phyloP scores from a whole-genome alignment of 2,329 filamentous ascomycete genomes.

The Venturia aucupariae region DNA sequence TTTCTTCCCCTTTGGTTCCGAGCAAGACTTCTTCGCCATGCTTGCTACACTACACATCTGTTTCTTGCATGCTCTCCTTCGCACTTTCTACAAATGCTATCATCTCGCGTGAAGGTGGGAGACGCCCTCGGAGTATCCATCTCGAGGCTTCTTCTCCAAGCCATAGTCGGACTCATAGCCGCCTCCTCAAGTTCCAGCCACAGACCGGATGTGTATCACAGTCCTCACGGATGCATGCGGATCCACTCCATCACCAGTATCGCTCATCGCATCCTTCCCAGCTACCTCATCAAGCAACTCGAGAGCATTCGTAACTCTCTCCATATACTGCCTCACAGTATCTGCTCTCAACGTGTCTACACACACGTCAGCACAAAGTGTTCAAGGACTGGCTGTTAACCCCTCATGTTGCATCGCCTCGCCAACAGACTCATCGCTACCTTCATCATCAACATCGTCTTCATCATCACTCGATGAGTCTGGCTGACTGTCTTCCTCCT shows the following conservation, averaged over 20 bases:
- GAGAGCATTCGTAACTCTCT: not conserved
- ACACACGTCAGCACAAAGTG: not conserved
- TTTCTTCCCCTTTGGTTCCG: no score
- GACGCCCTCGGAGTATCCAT: no score
- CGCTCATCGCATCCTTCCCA: not conserved
- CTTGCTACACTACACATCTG: no score
- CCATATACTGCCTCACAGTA: not conserved
- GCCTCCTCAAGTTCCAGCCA: not conserved
- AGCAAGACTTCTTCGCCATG: no score
- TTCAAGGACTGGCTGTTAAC: not conserved
- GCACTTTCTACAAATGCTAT: no score
- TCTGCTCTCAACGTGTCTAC: not conserved
- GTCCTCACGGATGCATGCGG: not conserved
- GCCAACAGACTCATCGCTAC: not conserved
- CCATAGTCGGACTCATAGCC: no score
- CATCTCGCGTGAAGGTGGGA: no score
- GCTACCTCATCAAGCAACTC: not conserved
- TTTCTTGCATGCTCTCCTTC: no score
- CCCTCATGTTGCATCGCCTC: not conserved
- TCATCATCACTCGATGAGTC: conserved; percentile 7
- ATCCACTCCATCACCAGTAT: not conserved
- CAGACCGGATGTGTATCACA: not conserved
- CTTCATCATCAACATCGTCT: no score
- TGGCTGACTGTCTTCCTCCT: conserved; percentile 29
- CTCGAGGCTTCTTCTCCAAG: not conserved